These are phyloP conservation scores for Boletus sp. DNA, from an alignment of 768 basidiomycete genomes.

Conservation along the genomic window DNA sequence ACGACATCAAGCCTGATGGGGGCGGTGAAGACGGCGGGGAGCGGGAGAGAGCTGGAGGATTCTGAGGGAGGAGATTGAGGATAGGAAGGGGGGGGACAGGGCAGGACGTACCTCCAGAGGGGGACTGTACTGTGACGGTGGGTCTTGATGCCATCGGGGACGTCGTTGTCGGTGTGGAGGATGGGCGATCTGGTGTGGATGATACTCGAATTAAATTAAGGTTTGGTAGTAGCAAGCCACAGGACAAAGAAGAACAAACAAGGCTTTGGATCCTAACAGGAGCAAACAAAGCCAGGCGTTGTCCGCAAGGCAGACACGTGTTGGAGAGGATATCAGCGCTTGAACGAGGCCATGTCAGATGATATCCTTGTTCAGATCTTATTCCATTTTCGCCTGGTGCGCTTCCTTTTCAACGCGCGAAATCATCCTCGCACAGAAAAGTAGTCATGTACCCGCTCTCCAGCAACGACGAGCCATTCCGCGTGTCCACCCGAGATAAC, in stretches of 20 bases:
- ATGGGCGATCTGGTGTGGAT: not conserved
- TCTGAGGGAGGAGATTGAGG: constrained; percentile 41
- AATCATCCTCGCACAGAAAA: constrained; percentile 5
- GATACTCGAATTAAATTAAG: constrained; percentile 12
- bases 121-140: constrained; percentile 79
- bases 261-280: constrained; percentile 19
- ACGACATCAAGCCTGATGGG: constrained; percentile 99
- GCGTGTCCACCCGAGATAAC: constrained; percentile 26
- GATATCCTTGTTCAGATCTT: constrained; percentile 13
- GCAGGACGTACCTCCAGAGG: constrained; percentile 43
- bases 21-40: constrained; percentile 95
- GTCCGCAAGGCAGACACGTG: constrained; percentile 32
- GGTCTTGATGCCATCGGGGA: constrained; percentile 84
- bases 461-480: constrained; percentile 31
- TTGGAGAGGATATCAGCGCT: constrained; percentile 27
- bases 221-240: constrained; percentile 33
- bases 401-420: constrained; percentile 3
- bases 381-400: constrained; percentile 19
- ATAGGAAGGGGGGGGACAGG: fast-evolving
- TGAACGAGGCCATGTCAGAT: constrained; percentile 11
- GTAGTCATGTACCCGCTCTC: constrained; percentile 32
- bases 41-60: constrained; percentile 83
- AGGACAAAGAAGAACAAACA: constrained; percentile 17
- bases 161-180: constrained; percentile 34
- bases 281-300: constrained; percentile 28